phyloP scores from a whole-genome alignment of 2,329 filamentous ascomycete species.

The Cladophialophora yegresii region DNA sequence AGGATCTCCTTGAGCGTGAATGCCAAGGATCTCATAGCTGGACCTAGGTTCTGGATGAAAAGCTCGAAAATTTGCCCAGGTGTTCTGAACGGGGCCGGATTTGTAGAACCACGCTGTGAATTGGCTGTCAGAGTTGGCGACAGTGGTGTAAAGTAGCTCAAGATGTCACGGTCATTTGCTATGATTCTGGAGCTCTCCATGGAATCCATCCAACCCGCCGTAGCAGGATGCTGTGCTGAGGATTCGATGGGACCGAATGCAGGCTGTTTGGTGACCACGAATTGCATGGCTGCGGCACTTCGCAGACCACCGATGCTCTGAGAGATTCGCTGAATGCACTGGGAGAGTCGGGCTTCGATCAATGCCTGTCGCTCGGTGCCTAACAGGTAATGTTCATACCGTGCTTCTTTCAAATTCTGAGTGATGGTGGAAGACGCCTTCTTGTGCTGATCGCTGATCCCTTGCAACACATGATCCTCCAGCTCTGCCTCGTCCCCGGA shows the following conservation, averaged over 20 bases:
- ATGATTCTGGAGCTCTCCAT: conserved; percentile 13
- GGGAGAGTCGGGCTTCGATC: conserved; percentile 76
- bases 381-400: conserved; percentile 81
- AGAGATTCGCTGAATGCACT: conserved; percentile 79
- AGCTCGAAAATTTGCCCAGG: conserved; percentile 86
- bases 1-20: conserved; percentile 88
- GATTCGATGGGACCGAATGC: conserved; percentile 32
- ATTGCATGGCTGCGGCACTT: conserved; percentile 87
- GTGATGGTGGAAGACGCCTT: conserved; percentile 69
- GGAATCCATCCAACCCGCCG: conserved; percentile 27
- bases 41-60: conserved; percentile 85
- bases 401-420: conserved; percentile 79
- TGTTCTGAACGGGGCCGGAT: conserved; percentile 50
- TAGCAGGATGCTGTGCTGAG: conserved; percentile 29
- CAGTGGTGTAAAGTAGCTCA: conserved; percentile 21
- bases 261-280: conserved; percentile 73
- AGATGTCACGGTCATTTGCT: conserved; percentile 9
- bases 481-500: conserved; percentile 80
- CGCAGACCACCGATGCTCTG: conserved; percentile 88
- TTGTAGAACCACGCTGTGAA: conserved; percentile 49
- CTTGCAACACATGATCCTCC: conserved; percentile 64
- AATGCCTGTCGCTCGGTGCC: conserved; percentile 78
- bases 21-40: conserved; percentile 94
- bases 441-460: conserved; percentile 65
- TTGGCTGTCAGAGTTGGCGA: conserved; percentile 49